Conservation (phyloP, 768 basidiomycete genomes). For the Hygrophoropsis aurantiaca region DNA sequence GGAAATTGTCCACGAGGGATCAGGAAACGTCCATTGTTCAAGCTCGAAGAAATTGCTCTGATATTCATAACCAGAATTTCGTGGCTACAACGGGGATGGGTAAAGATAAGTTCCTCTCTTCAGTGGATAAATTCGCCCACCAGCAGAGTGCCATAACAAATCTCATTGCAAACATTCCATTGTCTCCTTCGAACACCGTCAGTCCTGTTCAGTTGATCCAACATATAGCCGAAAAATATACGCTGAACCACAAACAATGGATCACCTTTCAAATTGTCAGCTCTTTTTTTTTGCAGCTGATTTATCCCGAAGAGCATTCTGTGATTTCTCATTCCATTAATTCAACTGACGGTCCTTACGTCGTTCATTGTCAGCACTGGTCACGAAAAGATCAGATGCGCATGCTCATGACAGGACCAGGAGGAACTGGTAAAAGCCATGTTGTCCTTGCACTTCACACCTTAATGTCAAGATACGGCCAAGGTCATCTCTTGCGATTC, state of each 20-base stretch:
- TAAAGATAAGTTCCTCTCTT: no score
- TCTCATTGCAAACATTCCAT: no score
- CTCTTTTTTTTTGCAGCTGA: slow-evolving; percentile 1
- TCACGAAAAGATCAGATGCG: slow-evolving; percentile 2
- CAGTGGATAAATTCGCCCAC: no score
- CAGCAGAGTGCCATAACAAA: no score
- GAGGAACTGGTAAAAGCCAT: slow-evolving; percentile 34
- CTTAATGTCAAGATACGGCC: slow-evolving; percentile 20
- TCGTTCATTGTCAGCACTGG: no score
- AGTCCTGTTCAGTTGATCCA: neutral
- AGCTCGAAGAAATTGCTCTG: neutral
- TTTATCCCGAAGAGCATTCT: no score
- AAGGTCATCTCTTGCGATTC: slow-evolving; percentile 20
- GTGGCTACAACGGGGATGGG: no score
- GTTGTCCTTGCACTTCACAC: slow-evolving; percentile 22
- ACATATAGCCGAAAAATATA: neutral
- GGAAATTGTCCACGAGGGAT: neutral
- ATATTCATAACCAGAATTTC: neutral
- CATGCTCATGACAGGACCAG: slow-evolving; percentile 27
- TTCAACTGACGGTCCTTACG: no score
- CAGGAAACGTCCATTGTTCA: neutral
- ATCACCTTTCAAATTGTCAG: slow-evolving; percentile 11
- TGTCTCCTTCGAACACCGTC: neutral
- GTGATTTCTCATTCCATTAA: no score
- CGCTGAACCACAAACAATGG: slow-evolving; percentile 14